phyloP scores from a whole-genome alignment of 2,329 filamentous ascomycete species.

The Talaromyces atroroseus region DNA sequence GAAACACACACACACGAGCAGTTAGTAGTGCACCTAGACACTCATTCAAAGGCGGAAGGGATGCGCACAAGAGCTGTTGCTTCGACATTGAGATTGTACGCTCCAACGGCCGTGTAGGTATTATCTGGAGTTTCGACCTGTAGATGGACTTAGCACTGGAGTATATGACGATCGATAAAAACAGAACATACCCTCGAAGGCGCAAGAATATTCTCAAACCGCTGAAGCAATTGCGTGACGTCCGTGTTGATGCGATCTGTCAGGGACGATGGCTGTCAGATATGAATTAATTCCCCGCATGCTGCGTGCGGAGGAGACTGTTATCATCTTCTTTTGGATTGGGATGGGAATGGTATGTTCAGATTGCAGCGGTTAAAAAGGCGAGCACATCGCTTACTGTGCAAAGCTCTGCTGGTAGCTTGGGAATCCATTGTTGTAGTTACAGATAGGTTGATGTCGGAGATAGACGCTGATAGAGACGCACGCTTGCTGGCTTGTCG shows the following conservation, averaged over 20 bases:
- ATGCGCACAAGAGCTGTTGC: slow-evolving; percentile 51
- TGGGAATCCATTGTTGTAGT: slow-evolving; percentile 27
- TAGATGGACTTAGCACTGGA: too few relatives aligned
- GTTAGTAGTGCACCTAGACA: background rate
- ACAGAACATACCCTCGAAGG: slow-evolving; percentile 42
- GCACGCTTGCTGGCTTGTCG: background rate
- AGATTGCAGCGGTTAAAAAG: background rate
- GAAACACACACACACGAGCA: background rate
- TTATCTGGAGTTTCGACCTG: slow-evolving; percentile 49
- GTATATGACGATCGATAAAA: background rate
- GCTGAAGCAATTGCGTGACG: slow-evolving; percentile 44
- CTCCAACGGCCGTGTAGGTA: slow-evolving; percentile 52
- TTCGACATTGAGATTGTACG: slow-evolving; percentile 55
- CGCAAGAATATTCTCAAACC: slow-evolving; percentile 52
- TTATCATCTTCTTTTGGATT: background rate
- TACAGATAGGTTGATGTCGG: background rate
- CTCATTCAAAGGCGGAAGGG: slow-evolving; percentile 1
- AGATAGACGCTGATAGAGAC: too few relatives aligned
- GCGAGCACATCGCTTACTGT: slow-evolving; percentile 16
- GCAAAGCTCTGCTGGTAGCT: slow-evolving; percentile 24
- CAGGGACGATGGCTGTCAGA: background rate
- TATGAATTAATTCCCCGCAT: slow-evolving; percentile 4
- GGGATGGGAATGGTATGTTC: too few relatives aligned
- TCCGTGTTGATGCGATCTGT: slow-evolving; percentile 42
- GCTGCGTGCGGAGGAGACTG: background rate